Base-by-base conservation (phyloP, 306 rosid species). In the Rubus idaeus region DNA sequence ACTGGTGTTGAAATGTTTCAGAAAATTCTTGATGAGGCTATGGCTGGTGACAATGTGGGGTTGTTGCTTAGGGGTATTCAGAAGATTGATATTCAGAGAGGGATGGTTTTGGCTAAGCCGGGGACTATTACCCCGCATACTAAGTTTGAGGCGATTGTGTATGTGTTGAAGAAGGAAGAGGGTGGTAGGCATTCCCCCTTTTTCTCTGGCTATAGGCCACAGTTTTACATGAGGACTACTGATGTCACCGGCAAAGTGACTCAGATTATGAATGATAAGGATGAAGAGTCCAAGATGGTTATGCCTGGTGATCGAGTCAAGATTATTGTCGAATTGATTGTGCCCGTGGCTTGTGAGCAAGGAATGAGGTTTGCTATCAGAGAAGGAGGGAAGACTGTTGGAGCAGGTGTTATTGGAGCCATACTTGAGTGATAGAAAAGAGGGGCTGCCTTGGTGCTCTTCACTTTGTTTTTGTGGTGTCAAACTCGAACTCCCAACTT, bases 361-460 rank as follows among this genome's bases (percentile, higher is more conserved):
- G 97, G 97, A 52, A 92, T 92, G 97, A 90, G 97, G 90, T 92
- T 92, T 78, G 97, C 97, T 37, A 92, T 92, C 81, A 89, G 97
- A 75, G 97, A 90, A 87, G 97, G 97, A 71, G 97, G 96, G 63
- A 92, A 92, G 84, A 92, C 97, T 51, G 97, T 92, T 44, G 97
- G 97, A 74, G 97, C 97, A 66, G 97, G 97, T 75, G 97, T 92
- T 35, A 92, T 92, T 78, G 93, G 89, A 71, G 83, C 91, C 20
- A 92, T 92, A 76, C 86, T 92, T 75, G 89, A 90, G 91, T 92
- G 78, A 82, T 76, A 70, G 68, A 21, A 71, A 52, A 6, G 18
- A 40, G 56, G 68, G 50, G 26, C 16, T 51, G 46, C 35, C 46
- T 71, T 73, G 73, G 65, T 74, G 75, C 70, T 74, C 64, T 76